Percentiles rank a stretch among this genome's conserved stretches.
Evolutionary conservation across 1,139 yeast genomes (phyloP).

Genomic region (Blastobotrys ciferrii): DNA sequence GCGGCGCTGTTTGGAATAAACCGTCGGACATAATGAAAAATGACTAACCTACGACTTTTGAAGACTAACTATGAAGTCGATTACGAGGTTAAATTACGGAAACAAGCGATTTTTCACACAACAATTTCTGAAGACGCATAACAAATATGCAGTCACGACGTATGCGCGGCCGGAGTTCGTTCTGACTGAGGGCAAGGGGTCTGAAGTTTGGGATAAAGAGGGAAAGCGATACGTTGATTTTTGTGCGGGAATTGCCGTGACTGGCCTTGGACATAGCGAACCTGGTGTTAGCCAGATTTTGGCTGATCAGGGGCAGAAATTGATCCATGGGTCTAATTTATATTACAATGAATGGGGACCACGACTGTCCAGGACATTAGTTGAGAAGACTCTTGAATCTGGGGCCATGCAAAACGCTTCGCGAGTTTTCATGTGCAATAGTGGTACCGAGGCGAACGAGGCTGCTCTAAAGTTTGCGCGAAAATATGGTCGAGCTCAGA

Average conservation of each 20-base stretch:
- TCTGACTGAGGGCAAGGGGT: constrained; percentile 71
- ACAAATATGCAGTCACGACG: constrained; percentile 73
- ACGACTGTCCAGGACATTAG: constrained; percentile 67
- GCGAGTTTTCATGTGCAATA: constrained; percentile 83
- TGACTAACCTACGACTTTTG: constrained; percentile 1
- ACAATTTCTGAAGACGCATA: constrained; percentile 40
- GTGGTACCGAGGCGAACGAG: constrained; percentile 97
- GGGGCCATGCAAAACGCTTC: constrained; percentile 83
- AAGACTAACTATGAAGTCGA: background rate
- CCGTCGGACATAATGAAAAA: background rate
- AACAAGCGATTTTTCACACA: constrained; percentile 10
- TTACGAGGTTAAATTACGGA: constrained; percentile 1
- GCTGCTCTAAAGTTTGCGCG: constrained; percentile 96
- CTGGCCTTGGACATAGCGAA: constrained; percentile 87
- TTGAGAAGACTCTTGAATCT: constrained; percentile 60
- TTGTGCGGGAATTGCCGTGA: constrained; percentile 95
- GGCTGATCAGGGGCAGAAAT: constrained; percentile 64
- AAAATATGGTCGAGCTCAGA: constrained; percentile 58
- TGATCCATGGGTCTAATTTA: constrained; percentile 82
- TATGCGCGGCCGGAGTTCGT: constrained; percentile 69
- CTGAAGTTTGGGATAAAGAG: constrained; percentile 74
- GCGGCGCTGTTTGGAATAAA: background rate
- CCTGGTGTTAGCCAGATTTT: constrained; percentile 68
- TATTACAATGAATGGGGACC: constrained; percentile 85
- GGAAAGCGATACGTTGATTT: constrained; percentile 79